Percentiles rank a stretch among this genome's conserved stretches.
phyloP scores from a whole-genome alignment of 768 basidiomycete species.

The Rhodotorula sphaerocarpa region DNA sequence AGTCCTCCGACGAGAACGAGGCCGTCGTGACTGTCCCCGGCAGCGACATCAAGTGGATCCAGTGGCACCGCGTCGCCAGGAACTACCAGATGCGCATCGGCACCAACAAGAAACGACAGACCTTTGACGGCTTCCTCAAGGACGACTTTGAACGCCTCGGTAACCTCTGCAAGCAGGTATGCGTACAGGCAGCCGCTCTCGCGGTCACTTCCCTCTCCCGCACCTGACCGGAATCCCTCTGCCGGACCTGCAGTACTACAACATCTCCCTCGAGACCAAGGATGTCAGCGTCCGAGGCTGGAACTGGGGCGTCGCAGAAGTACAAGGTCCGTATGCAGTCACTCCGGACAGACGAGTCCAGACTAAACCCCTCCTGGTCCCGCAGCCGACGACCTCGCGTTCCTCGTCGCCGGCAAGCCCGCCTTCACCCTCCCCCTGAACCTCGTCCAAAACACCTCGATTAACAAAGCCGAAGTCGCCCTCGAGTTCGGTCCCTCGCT shows the following conservation, averaged over 20 bases:
- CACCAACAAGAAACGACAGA: conserved; percentile 65
- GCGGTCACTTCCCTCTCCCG: background rate
- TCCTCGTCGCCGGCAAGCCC: conserved; percentile 75
- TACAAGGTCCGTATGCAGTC: conserved; percentile 61
- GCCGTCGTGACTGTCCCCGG: conserved; percentile 57
- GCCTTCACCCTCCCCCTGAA: conserved; percentile 81
- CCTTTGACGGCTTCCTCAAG: conserved; percentile 79
- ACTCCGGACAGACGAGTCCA: too few species aligned
- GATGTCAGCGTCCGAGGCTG: conserved; percentile 88
- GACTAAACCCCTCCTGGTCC: background rate
- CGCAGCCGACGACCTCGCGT: conserved; percentile 83
- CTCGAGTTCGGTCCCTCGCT: conserved; percentile 63
- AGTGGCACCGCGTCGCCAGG: conserved; percentile 75
- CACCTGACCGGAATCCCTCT: background rate
- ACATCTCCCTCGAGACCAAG: conserved; percentile 69
- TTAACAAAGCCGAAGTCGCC: conserved; percentile 95
- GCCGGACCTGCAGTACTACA: conserved; percentile 54
- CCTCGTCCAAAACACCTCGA: conserved; percentile 90
- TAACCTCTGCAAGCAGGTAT: conserved; percentile 58
- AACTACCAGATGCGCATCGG: conserved; percentile 82
- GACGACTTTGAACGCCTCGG: conserved; percentile 88
- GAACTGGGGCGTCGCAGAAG: conserved; percentile 96
- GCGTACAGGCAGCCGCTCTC: background rate
- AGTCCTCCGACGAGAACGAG: conserved; percentile 55
- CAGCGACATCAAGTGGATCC: conserved; percentile 73